phyloP scores from a whole-genome alignment of 2,329 filamentous ascomycete genomes.

The Albophoma yamanashiensis region DNA sequence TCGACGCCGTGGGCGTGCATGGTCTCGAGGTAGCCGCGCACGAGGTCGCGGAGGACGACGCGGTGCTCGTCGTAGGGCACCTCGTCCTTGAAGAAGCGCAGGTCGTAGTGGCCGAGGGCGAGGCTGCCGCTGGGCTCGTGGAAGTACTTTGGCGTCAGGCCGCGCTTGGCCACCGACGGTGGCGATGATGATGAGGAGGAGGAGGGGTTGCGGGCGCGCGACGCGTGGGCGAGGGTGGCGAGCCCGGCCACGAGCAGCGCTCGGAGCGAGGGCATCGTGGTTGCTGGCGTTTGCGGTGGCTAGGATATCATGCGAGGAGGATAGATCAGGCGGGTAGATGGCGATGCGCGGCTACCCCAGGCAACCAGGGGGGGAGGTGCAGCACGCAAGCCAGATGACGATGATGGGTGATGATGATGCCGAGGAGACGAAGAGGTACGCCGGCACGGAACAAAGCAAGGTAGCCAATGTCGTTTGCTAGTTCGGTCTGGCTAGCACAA shows the following conservation, averaged over 20 bases:
- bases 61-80: slow-evolving; percentile 57
- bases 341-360: not conserved
- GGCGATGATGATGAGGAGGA: no score
- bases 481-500: not conserved
- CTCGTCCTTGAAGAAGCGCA: slow-evolving; percentile 53
- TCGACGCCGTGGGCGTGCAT: slow-evolving; percentile 56
- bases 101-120: slow-evolving; percentile 62
- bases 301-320: not conserved
- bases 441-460: not conserved
- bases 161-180: not conserved
- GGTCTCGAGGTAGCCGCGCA: slow-evolving; percentile 62
- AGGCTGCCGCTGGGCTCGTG: slow-evolving; percentile 50
- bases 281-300: not conserved
- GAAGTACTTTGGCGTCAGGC: slow-evolving; percentile 45
- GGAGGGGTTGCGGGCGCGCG: not conserved
- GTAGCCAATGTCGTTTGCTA: no score
- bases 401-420: not conserved
- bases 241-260: not conserved
- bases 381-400: not conserved
- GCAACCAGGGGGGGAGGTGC: not conserved
- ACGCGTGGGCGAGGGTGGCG: not conserved
- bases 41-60: slow-evolving; percentile 56
- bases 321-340: not conserved
- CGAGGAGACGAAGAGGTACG: not conserved
- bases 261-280: not conserved